phyloP scores from a whole-genome alignment of 2,329 filamentous ascomycete species.

The Xylaria sp. region DNA sequence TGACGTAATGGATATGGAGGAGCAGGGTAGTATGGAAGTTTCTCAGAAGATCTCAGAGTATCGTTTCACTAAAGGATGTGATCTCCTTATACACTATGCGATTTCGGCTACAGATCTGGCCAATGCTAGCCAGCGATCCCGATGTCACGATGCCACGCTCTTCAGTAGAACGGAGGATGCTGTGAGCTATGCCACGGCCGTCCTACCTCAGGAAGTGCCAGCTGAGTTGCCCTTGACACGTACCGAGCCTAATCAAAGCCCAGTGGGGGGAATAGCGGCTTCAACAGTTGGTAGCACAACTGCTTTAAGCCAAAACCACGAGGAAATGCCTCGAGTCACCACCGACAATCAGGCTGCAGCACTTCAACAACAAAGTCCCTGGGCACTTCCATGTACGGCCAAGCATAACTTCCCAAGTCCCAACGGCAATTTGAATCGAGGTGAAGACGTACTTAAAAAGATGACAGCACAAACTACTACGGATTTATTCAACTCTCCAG shows the following conservation, averaged over 20 bases:
- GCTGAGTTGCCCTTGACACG: background rate
- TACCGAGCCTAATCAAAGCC: background rate
- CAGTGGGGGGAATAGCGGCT: background rate
- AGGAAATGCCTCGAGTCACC: background rate
- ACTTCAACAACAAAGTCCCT: constrained; percentile 37
- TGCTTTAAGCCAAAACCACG: background rate
- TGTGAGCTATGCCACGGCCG: background rate
- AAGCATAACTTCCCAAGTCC: constrained; percentile 9
- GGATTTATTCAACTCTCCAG: constrained; percentile 18
- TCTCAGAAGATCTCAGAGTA: background rate
- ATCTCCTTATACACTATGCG: constrained; percentile 9
- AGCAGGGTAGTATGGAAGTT: background rate
- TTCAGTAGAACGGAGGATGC: background rate
- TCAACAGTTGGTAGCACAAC: background rate
- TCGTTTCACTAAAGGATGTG: background rate
- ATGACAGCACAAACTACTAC: constrained; percentile 6
- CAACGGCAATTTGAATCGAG: background rate
- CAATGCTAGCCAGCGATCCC: background rate
- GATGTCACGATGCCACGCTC: background rate
- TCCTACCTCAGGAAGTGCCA: background rate
- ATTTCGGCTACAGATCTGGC: constrained; percentile 12
- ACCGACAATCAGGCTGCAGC: background rate
- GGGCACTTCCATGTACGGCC: constrained; percentile 23
- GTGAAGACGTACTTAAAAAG: background rate
- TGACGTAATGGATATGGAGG: constrained; percentile 30